These are phyloP conservation scores for Yarrowia sp. DNA, from an alignment of 805 yeast species.

Conservation along the genomic window DNA sequence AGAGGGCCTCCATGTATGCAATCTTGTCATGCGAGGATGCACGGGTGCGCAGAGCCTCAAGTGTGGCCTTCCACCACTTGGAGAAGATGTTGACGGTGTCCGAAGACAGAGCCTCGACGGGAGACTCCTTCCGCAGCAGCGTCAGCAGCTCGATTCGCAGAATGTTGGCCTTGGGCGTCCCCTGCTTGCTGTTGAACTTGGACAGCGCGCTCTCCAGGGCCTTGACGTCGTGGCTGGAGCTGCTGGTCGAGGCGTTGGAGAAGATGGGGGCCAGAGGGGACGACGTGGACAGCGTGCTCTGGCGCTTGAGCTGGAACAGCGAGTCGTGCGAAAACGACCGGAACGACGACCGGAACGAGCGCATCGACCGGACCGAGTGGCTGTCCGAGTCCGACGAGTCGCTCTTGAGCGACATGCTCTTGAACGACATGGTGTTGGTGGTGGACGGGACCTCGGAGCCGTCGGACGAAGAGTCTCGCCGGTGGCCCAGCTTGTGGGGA, in stretches of 20 bases:
- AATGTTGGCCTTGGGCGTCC: constrained; percentile 39
- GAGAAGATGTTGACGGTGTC: constrained; percentile 35
- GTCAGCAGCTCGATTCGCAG: constrained; percentile 45
- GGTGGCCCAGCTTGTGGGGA: neutral
- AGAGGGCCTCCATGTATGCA: constrained; percentile 42
- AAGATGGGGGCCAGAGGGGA: constrained; percentile 12
- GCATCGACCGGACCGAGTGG: constrained; percentile 7
- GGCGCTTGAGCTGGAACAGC: constrained; percentile 16
- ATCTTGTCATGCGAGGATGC: constrained; percentile 39
- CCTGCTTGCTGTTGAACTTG: constrained; percentile 35
- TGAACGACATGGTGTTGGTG: neutral
- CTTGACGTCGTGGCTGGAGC: constrained; percentile 32
- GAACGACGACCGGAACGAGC: constrained; percentile 20
- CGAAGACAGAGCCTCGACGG: constrained; percentile 28
- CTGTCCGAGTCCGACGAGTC: constrained; percentile 16
- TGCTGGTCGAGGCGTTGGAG: neutral
- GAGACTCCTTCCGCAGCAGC: constrained; percentile 35
- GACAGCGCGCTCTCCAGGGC: constrained; percentile 34
- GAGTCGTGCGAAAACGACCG: constrained; percentile 18
- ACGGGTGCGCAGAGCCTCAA: constrained; percentile 36
- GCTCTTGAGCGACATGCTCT: neutral
- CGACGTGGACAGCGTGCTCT: neutral
- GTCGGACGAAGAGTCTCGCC: neutral
- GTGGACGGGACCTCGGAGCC: neutral
- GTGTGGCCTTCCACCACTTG: constrained; percentile 41